Conservation (phyloP, 1,139 yeast species). For the Casaregolazyma lundiana region DNA sequence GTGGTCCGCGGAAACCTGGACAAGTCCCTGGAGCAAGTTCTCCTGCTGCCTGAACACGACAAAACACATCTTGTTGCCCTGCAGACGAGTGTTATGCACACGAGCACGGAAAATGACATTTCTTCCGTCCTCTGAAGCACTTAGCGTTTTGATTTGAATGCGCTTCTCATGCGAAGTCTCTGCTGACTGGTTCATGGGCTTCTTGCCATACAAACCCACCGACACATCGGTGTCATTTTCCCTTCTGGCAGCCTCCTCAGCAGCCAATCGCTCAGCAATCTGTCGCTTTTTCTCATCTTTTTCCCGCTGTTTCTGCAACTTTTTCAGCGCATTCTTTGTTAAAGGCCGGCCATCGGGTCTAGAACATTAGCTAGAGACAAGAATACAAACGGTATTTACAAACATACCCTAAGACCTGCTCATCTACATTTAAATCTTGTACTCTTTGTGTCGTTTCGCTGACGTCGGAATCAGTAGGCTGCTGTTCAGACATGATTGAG, state of each 20-base stretch:
- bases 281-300: conserved; percentile 92
- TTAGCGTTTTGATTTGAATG: conserved; percentile 50
- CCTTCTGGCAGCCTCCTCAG: conserved; percentile 78
- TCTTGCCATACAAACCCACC: conserved; percentile 80
- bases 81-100: conserved; percentile 87
- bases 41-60: conserved; percentile 88
- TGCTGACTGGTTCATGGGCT: conserved; percentile 81
- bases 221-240: conserved; percentile 83
- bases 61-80: conserved; percentile 92
- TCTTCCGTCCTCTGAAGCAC: conserved; percentile 64
- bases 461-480: background rate
- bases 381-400: too few species aligned
- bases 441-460: conserved; percentile 13
- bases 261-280: conserved; percentile 82
- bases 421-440: conserved; percentile 13
- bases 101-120: conserved; percentile 88
- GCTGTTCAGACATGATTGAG: background rate
- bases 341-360: conserved; percentile 80
- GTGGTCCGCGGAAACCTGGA: conserved; percentile 61
- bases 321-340: conserved; percentile 92
- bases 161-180: conserved; percentile 51
- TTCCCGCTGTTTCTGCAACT: conserved; percentile 87
- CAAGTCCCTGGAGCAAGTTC: conserved; percentile 74
- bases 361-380: too few species aligned
- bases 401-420: conserved; percentile 10